Percentiles rank a stretch among this genome's conserved stretches.
Conservation (phyloP, 2,329 filamentous ascomycete genomes). For the Biscogniauxia mediterranea region DNA sequence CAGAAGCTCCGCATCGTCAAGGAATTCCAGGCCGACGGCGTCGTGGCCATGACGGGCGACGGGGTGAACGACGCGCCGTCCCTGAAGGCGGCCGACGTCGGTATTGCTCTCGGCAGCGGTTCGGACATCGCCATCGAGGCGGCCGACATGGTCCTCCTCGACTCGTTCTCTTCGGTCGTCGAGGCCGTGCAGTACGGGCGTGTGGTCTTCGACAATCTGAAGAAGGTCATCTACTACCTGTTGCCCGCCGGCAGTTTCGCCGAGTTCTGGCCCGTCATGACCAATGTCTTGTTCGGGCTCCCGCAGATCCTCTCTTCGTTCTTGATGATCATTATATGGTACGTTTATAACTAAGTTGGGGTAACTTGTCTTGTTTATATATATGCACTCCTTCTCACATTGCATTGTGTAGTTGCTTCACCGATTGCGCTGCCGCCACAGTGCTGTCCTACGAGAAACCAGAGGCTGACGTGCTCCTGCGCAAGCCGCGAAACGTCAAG, state of each 20-base stretch:
- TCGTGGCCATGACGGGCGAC: conserved; percentile 82
- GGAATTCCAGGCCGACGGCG: conserved; percentile 64
- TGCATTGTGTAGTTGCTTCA: conserved; percentile 58
- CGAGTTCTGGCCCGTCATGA: conserved; percentile 75
- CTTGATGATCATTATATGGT: conserved; percentile 68
- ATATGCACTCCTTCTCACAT: conserved; percentile 6
- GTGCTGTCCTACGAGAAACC: conserved; percentile 74
- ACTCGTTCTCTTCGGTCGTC: conserved; percentile 70
- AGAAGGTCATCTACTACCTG: conserved; percentile 74
- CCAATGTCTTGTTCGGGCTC: conserved; percentile 68
- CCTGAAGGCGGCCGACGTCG: conserved; percentile 75
- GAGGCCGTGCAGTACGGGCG: conserved; percentile 71
- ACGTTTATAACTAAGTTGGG: conserved; percentile 29
- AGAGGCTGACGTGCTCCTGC: conserved; percentile 71
- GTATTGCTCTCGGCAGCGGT: conserved; percentile 77
- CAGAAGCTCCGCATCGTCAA: conserved; percentile 79
- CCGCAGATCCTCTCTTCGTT: conserved; percentile 73
- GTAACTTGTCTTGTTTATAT: conserved; percentile 12
- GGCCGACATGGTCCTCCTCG: conserved; percentile 78
- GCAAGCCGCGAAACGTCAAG: conserved; percentile 65
- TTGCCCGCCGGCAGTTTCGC: conserved; percentile 71
- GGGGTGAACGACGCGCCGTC: conserved; percentile 86
- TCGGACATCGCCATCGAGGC: conserved; percentile 82
- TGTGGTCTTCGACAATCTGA: conserved; percentile 76
- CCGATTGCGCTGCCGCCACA: conserved; percentile 71